These are phyloP conservation scores for Flaveria floridana DNA, from an alignment of 140 eudicot genomes.

Conservation along the genomic window DNA sequence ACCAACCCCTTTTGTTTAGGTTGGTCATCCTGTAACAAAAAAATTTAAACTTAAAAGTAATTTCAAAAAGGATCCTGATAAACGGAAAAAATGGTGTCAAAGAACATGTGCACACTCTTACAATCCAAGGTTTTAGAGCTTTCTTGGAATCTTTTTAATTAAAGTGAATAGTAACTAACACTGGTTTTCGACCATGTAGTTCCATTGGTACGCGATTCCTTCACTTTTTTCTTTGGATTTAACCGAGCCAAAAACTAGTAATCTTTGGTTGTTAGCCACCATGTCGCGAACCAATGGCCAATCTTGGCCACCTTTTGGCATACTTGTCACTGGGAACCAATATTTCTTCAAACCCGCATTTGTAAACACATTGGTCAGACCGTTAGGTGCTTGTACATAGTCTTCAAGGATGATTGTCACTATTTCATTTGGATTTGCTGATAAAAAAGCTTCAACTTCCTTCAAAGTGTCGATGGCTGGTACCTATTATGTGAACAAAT, in stretches of 20 bases:
- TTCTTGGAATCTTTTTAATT: background rate
- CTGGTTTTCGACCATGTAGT: conserved; percentile 86
- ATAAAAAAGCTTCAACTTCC: conserved; percentile 73
- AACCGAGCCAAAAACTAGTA: conserved; percentile 72
- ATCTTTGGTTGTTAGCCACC: conserved; percentile 71
- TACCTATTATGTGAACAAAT: conserved; percentile 38
- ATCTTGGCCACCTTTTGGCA: conserved; percentile 83
- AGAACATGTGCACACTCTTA: too few relatives aligned
- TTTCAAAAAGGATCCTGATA: too few relatives aligned
- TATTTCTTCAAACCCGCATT: conserved; percentile 73
- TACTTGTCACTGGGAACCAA: conserved; percentile 72
- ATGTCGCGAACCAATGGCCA: conserved; percentile 92
- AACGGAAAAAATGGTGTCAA: too few relatives aligned
- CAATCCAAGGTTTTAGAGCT: too few relatives aligned
- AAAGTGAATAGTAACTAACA: conserved; percentile 42
- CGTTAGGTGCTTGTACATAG: conserved; percentile 73
- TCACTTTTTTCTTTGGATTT: conserved; percentile 66
- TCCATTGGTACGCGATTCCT: conserved; percentile 95
- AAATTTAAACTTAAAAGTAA: too few relatives aligned
- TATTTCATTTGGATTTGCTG: conserved; percentile 73
- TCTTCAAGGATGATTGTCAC: conserved; percentile 84
- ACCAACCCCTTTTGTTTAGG: background rate
- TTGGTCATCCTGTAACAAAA: background rate
- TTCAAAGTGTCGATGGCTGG: conserved; percentile 68
- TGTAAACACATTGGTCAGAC: conserved; percentile 69